phyloP scores from a whole-genome alignment of 176 grass and related monocot species.

The Raddia guianensis region DNA sequence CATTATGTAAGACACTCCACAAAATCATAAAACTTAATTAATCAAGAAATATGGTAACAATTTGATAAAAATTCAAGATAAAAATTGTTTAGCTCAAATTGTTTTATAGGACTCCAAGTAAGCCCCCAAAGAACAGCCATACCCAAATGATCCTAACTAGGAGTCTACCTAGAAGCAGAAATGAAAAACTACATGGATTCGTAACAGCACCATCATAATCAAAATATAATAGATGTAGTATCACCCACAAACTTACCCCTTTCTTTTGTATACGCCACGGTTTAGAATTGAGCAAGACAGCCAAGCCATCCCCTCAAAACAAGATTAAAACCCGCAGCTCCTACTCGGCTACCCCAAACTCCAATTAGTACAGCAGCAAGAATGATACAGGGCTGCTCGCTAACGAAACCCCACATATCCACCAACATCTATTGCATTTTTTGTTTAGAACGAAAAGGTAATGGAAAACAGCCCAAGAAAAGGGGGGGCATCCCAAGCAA shows the following conservation, averaged over 20 bases:
- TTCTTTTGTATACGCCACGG: background rate
- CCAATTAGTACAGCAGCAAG: background rate
- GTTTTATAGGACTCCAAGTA: background rate
- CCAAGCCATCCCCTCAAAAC: background rate
- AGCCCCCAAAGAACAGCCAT: background rate
- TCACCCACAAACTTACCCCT: background rate
- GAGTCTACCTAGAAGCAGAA: background rate
- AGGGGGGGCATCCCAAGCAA: background rate
- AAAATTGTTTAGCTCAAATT: background rate
- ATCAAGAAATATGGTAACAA: background rate
- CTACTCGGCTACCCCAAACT: background rate
- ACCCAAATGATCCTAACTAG: background rate
- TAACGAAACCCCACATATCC: background rate
- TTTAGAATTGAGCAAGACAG: background rate
- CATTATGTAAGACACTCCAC: background rate
- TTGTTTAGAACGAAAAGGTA: background rate
- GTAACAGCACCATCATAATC: background rate
- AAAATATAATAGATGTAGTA: background rate
- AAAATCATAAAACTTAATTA: background rate
- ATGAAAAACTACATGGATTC: background rate
- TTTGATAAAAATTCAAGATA: background rate
- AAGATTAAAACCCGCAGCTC: background rate
- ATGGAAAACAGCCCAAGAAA: background rate
- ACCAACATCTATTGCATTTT: background rate
- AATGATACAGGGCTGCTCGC: background rate